Percentiles rank a stretch among this genome's conserved stretches.
Evolutionary conservation across 306 rosid species (phyloP).

Genomic region (Quercus suber): DNA sequence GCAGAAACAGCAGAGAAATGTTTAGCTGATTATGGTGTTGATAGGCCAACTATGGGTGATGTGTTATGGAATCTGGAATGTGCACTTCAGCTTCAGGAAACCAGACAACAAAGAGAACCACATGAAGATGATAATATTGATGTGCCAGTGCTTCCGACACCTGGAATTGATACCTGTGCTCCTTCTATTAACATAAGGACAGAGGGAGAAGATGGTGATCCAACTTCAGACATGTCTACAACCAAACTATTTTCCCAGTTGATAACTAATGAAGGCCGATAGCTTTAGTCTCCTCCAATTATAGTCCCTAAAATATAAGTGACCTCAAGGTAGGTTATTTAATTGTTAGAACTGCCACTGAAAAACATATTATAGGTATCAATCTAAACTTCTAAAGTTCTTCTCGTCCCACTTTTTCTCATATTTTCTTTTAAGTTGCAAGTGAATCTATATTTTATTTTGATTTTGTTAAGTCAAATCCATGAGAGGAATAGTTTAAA

Average conservation of each 20-base stretch:
- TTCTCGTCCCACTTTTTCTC: neutral
- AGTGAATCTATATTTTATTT: neutral
- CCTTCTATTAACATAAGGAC: slow-evolving; percentile 32
- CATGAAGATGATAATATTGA: slow-evolving; percentile 15
- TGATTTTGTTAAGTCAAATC: no score
- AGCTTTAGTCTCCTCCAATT: slow-evolving; percentile 34
- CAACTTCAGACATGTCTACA: slow-evolving; percentile 52
- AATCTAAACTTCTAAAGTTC: neutral
- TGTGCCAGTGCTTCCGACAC: slow-evolving; percentile 18
- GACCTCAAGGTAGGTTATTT: neutral
- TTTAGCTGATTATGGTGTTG: slow-evolving; percentile 89
- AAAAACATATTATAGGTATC: slow-evolving; percentile 25
- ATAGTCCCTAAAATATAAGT: slow-evolving; percentile 6
- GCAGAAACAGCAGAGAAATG: slow-evolving; percentile 99
- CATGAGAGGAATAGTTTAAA: no score
- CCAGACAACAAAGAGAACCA: slow-evolving; percentile 35
- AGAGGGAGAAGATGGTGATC: slow-evolving; percentile 35
- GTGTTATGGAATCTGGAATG: slow-evolving; percentile 92
- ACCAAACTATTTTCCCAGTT: slow-evolving; percentile 86
- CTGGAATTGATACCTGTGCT: slow-evolving; percentile 25
- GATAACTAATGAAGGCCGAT: slow-evolving; percentile 88
- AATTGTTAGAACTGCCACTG: neutral
- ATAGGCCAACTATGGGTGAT: slow-evolving; percentile 97
- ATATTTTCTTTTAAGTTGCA: slow-evolving; percentile 13
- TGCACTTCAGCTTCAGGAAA: slow-evolving; percentile 90